These are phyloP conservation scores for Stylonectria norvegica DNA, from an alignment of 2,329 filamentous ascomycete genomes.

Conservation along the genomic window DNA sequence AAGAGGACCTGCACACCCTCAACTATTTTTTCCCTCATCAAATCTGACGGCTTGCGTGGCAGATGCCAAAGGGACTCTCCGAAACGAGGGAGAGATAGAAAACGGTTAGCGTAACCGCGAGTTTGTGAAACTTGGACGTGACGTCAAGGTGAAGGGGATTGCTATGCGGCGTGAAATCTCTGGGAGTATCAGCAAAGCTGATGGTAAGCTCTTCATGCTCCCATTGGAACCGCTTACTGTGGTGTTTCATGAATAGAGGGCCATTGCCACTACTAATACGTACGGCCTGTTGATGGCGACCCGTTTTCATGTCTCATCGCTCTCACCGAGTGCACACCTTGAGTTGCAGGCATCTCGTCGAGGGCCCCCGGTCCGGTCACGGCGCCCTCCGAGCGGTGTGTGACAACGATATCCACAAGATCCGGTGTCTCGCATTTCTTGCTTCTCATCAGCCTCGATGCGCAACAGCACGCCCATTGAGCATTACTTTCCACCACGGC, in stretches of 20 bases:
- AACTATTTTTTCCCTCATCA: constrained; percentile 6
- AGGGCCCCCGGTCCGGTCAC: neutral
- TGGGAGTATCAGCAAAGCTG: constrained; percentile 11
- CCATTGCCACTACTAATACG: too few relatives aligned
- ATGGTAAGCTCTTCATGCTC: constrained; percentile 3
- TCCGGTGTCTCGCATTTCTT: constrained; percentile 1
- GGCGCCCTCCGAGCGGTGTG: constrained; percentile 16
- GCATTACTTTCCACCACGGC: constrained; percentile 10
- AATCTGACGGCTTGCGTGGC: constrained; percentile 6
- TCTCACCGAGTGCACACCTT: constrained; percentile 3
- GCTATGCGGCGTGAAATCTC: constrained; percentile 1
- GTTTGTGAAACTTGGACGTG: too few relatives aligned
- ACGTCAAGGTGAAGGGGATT: constrained; percentile 5
- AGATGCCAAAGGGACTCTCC: constrained; percentile 4
- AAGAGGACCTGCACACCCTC: constrained; percentile 18
- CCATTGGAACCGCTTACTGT: constrained; percentile 3
- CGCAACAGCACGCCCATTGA: constrained; percentile 3
- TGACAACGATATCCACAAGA: constrained; percentile 1
- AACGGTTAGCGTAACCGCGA: constrained; percentile 22
- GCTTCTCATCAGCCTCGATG: constrained; percentile 1
- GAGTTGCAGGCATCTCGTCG: neutral
- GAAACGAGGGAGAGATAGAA: constrained; percentile 16
- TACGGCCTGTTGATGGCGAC: neutral
- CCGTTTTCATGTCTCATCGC: neutral
- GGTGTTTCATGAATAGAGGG: constrained; percentile 2